These are phyloP conservation scores for Tricholoma sp. DNA, from an alignment of 768 basidiomycete species.

Conservation along the genomic window DNA sequence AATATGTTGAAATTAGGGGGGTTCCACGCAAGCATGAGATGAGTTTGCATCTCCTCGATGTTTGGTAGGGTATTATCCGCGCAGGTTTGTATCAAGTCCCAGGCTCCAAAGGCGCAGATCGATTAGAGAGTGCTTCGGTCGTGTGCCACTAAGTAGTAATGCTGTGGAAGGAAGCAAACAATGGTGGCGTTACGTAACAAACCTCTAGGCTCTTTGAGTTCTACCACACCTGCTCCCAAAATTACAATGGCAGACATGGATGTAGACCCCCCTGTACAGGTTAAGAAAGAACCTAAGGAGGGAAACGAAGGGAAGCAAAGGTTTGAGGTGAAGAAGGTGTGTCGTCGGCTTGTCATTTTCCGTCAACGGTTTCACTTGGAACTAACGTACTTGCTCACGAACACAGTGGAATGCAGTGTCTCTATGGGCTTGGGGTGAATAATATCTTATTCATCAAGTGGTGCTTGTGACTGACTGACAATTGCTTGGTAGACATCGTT, in stretches of 20 bases:
- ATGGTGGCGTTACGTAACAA: not conserved
- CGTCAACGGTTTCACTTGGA: not conserved
- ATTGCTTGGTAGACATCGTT: slow-evolving; percentile 72
- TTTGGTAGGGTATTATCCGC: too few species aligned
- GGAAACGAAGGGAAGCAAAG: slow-evolving; percentile 68
- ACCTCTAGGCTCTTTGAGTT: too few species aligned
- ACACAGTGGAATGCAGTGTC: slow-evolving; percentile 96
- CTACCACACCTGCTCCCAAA: not conserved
- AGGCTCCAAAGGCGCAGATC: too few species aligned
- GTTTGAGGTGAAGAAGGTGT: slow-evolving; percentile 99
- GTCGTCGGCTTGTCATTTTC: not conserved
- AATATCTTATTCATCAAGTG: not conserved
- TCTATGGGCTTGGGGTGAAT: slow-evolving; percentile 94
- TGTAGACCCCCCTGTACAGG: slow-evolving; percentile 38
- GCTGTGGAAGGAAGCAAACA: too few species aligned
- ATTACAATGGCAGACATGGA: slow-evolving; percentile 61
- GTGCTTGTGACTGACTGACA: not conserved
- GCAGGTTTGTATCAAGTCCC: too few species aligned
- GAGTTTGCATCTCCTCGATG: too few species aligned
- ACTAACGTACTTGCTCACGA: slow-evolving; percentile 5
- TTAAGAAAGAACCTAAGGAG: slow-evolving; percentile 48
- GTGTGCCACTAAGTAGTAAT: too few species aligned
- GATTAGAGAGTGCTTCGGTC: too few species aligned
- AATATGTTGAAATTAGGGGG: too few species aligned
- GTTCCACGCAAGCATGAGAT: too few species aligned